phyloP scores from a whole-genome alignment of 768 basidiomycete genomes.

The Galerina marginata region DNA sequence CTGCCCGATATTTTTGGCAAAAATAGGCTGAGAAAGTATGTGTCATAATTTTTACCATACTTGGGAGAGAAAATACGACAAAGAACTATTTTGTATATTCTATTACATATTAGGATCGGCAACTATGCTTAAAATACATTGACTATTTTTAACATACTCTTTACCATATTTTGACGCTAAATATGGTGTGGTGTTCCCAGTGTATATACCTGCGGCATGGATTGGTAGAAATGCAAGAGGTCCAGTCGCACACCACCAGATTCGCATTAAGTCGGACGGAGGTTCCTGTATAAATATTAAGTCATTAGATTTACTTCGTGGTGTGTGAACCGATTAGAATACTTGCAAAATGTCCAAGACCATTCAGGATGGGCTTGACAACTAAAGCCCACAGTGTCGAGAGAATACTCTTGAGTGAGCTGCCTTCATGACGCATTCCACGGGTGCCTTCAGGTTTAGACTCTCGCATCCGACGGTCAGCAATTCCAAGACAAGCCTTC shows the following conservation, averaged over 20 bases:
- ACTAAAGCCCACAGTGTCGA: neutral
- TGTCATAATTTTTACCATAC: too few relatives aligned
- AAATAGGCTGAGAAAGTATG: too few relatives aligned
- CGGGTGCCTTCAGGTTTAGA: neutral
- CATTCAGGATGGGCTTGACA: neutral
- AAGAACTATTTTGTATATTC: too few relatives aligned
- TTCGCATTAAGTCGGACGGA: neutral
- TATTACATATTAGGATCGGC: too few relatives aligned
- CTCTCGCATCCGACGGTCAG: neutral
- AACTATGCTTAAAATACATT: too few relatives aligned
- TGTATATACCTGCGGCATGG: slow-evolving; percentile 17
- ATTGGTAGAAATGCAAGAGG: slow-evolving; percentile 16
- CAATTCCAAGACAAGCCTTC: neutral
- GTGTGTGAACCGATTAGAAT: neutral
- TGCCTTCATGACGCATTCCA: neutral
- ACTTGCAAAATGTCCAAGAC: neutral
- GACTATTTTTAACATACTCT: neutral
- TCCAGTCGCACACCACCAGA: slow-evolving; percentile 23
- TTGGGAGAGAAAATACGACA: too few relatives aligned
- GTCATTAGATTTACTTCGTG: neutral
- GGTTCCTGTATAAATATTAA: neutral
- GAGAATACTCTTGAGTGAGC: neutral
- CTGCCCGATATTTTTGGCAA: too few relatives aligned
- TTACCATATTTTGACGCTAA: too few relatives aligned
- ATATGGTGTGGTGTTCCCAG: neutral